A percentile compares a stretch with the other conserved stretches of the same genome.
Conservation (phyloP, 805 yeast genomes). For the Ogataea angusta region DNA sequence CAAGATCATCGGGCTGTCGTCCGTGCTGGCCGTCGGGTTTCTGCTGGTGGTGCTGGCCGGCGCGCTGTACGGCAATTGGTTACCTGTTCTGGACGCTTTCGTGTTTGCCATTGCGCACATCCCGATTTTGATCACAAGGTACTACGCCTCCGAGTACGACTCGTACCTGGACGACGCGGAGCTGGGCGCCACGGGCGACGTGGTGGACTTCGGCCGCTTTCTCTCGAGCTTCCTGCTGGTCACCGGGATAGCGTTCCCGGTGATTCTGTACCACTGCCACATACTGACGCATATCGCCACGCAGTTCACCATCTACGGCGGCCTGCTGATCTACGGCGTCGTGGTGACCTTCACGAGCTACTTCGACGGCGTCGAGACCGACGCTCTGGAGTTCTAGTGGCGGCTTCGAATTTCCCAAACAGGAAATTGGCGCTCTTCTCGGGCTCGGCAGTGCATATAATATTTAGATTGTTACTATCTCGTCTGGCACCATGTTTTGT, state of each 20-base stretch:
- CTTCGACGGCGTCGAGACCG: slow-evolving; percentile 52
- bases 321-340: slow-evolving; percentile 76
- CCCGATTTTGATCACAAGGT: slow-evolving; percentile 60
- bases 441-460: slow-evolving; percentile 2
- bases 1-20: slow-evolving; percentile 70
- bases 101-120: slow-evolving; percentile 68
- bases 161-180: slow-evolving; percentile 63
- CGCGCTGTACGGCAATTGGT: slow-evolving; percentile 86
- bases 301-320: slow-evolving; percentile 77
- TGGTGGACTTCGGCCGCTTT: slow-evolving; percentile 79
- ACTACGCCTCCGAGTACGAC: slow-evolving; percentile 40
- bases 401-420: slow-evolving; percentile 1
- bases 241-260: slow-evolving; percentile 72
- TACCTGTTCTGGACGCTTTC: slow-evolving; percentile 70
- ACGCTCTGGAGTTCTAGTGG: slow-evolving; percentile 28
- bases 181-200: slow-evolving; percentile 34
- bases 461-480: background rate
- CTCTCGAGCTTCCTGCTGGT: slow-evolving; percentile 72
- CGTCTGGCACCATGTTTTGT: slow-evolving; percentile 13
- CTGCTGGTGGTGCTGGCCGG: slow-evolving; percentile 84
- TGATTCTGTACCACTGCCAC: slow-evolving; percentile 71
- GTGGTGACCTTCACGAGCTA: slow-evolving; percentile 79
- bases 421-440: background rate
- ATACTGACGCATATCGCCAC: slow-evolving; percentile 69
- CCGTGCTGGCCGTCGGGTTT: slow-evolving; percentile 85